phyloP scores from a whole-genome alignment of 371 early-diverging fungal genomes.

The Batkoa obscura region DNA sequence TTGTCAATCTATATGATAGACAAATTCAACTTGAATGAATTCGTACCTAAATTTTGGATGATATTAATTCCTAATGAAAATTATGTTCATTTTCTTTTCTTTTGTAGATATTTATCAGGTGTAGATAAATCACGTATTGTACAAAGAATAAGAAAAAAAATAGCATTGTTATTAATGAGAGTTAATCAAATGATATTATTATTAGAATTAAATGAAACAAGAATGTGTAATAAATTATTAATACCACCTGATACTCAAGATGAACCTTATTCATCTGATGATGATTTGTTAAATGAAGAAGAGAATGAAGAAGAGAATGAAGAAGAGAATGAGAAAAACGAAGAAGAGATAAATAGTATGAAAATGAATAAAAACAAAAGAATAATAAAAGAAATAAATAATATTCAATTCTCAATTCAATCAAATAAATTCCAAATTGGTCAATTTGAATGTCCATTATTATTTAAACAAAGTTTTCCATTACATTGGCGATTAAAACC shows the following conservation, averaged over 20 bases:
- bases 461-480: constrained; percentile 37
- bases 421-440: constrained; percentile 26
- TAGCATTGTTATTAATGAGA: constrained; percentile 33
- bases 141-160: constrained; percentile 27
- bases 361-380: constrained; percentile 11
- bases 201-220: constrained; percentile 35
- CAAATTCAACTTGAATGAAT: too few relatives aligned
- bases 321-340: constrained; percentile 5
- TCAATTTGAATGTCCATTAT: constrained; percentile 49
- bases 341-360: neutral
- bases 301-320: neutral
- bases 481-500: constrained; percentile 60
- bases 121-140: constrained; percentile 34
- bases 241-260: constrained; percentile 23
- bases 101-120: constrained; percentile 36
- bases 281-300: too few relatives aligned
- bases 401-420: constrained; percentile 7
- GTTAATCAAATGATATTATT: constrained; percentile 48
- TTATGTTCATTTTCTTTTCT: constrained; percentile 42
- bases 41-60: constrained; percentile 33
- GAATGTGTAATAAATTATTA: constrained; percentile 51
- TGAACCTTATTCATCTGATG: constrained; percentile 10
- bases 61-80: constrained; percentile 31
- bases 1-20: too few relatives aligned
- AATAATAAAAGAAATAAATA: too few relatives aligned